Percentiles rank a stretch among this genome's conserved stretches.
These are phyloP conservation scores for Pichia cephalocereana DNA, from an alignment of 805 yeast species.

Conservation along the genomic window DNA sequence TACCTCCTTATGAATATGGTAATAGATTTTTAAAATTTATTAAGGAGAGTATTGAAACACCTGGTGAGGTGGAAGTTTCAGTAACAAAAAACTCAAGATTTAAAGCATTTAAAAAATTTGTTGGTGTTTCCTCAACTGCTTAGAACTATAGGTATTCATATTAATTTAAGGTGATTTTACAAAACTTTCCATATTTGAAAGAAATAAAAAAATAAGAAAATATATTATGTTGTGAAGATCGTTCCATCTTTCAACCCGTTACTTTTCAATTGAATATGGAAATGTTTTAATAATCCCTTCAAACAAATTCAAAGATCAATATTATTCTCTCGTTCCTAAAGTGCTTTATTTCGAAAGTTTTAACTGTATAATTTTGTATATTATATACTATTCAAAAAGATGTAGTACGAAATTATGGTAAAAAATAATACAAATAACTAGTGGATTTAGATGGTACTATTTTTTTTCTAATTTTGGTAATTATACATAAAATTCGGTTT, in stretches of 20 bases:
- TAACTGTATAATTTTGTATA: no score
- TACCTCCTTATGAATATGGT: slow-evolving; percentile 89
- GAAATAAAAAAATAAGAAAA: background rate
- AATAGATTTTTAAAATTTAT: slow-evolving; percentile 74
- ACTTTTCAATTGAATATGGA: background rate
- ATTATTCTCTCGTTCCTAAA: no score
- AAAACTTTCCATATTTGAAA: background rate
- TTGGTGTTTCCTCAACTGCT: background rate
- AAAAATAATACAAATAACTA: no score
- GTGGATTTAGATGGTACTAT: no score
- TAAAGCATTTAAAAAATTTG: slow-evolving; percentile 1
- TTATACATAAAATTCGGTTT: no score
- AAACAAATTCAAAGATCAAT: background rate
- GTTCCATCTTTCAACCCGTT: background rate
- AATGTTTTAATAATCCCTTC: background rate
- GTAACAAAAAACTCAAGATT: background rate
- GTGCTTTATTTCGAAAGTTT: no score
- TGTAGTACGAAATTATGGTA: no score
- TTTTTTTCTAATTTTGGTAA: no score
- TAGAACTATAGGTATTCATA: background rate
- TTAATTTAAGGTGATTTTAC: background rate
- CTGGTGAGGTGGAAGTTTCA: slow-evolving; percentile 1
- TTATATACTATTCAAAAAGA: no score
- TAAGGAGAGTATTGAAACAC: slow-evolving; percentile 8
- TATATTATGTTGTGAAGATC: background rate